Percentiles rank a stretch among this genome's conserved stretches.
Conservation (phyloP, 2,329 filamentous ascomycete genomes). For the Xylariales sp. region DNA sequence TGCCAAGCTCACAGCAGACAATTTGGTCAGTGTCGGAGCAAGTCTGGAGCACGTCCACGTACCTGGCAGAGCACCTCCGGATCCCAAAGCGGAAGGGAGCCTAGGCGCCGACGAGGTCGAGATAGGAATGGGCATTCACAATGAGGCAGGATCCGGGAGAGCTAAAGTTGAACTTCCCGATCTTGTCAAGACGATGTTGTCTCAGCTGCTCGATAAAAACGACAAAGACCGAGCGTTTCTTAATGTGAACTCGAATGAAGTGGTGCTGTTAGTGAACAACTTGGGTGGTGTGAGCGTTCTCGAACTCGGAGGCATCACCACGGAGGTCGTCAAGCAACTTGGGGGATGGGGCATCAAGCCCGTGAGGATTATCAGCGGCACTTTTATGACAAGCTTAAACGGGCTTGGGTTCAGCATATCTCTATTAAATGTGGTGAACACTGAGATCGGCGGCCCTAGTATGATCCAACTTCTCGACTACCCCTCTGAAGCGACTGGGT, state of each 20-base stretch:
- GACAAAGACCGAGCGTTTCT: constrained; percentile 80
- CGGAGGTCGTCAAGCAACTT: constrained; percentile 75
- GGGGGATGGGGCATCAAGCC: constrained; percentile 69
- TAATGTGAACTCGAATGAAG: constrained; percentile 69
- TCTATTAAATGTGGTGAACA: constrained; percentile 71
- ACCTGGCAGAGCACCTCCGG: constrained; percentile 74
- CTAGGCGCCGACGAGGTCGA: constrained; percentile 69
- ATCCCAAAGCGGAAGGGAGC: constrained; percentile 62
- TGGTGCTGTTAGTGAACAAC: constrained; percentile 80
- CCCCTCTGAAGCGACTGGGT: constrained; percentile 76
- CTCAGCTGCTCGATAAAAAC: constrained; percentile 72
- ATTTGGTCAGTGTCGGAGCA: constrained; percentile 86
- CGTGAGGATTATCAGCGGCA: constrained; percentile 73
- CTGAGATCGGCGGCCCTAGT: constrained; percentile 67
- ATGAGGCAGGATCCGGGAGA: constrained; percentile 70
- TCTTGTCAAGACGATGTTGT: constrained; percentile 73
- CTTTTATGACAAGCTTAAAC: constrained; percentile 83
- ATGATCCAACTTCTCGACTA: constrained; percentile 78
- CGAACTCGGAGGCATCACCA: constrained; percentile 77
- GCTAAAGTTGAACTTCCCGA: constrained; percentile 63
- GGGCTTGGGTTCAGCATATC: constrained; percentile 80
- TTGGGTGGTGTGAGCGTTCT: constrained; percentile 78
- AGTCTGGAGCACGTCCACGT: constrained; percentile 94
- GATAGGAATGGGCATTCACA: constrained; percentile 83
- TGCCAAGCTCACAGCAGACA: constrained; percentile 77